A percentile compares a stretch with the other conserved stretches of the same genome.
These are phyloP conservation scores for Ramaria rubella DNA, from an alignment of 768 basidiomycete species.

Conservation along the genomic window DNA sequence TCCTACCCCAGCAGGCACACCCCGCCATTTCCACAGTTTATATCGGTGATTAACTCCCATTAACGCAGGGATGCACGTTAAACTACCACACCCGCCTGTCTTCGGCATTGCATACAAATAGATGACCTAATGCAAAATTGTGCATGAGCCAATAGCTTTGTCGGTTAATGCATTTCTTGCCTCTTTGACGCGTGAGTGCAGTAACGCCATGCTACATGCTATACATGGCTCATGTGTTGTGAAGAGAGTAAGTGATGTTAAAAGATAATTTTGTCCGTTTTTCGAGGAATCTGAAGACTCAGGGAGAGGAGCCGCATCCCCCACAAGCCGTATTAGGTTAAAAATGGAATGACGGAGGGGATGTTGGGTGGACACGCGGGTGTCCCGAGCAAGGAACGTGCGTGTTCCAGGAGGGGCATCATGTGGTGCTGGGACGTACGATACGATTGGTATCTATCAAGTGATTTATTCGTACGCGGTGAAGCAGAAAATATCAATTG, in stretches of 20 bases:
- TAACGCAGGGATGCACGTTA: slow-evolving; percentile 68
- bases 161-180: slow-evolving; percentile 28
- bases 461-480: slow-evolving; percentile 3
- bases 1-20: background rate
- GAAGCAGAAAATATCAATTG: background rate
- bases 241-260: slow-evolving; percentile 81
- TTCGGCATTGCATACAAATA: slow-evolving; percentile 63
- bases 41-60: slow-evolving; percentile 89
- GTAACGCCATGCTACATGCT: slow-evolving; percentile 94
- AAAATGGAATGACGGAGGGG: slow-evolving; percentile 83
- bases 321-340: slow-evolving; percentile 64
- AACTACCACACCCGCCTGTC: slow-evolving; percentile 84
- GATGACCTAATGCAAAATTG: slow-evolving; percentile 37
- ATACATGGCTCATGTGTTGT: slow-evolving; percentile 95
- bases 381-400: slow-evolving; percentile 59
- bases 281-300: background rate
- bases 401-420: slow-evolving; percentile 23
- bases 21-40: slow-evolving; percentile 57
- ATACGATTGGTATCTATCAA: slow-evolving; percentile 65
- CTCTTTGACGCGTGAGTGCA: slow-evolving; percentile 91
- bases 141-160: slow-evolving; percentile 27
- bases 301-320: slow-evolving; percentile 39
- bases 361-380: slow-evolving; percentile 57
- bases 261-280: slow-evolving; percentile 82
- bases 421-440: slow-evolving; percentile 56